Conservation (phyloP, 306 rosid species). For the Prunus fruticosa region DNA sequence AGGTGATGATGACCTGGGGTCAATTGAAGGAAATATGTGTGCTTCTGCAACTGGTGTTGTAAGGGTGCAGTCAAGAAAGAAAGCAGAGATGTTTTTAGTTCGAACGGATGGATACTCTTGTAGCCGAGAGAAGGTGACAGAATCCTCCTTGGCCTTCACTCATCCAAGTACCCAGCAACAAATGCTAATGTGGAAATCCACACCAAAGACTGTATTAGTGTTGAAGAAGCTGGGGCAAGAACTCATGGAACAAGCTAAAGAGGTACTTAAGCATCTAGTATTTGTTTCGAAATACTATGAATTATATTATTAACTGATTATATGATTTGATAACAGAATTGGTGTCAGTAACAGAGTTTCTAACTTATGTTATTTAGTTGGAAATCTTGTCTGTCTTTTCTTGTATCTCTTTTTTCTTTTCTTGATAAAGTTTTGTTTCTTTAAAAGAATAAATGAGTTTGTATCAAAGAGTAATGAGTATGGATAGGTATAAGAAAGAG, state of each 20-base stretch:
- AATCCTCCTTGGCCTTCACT: slow-evolving; percentile 93
- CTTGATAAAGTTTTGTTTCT: neutral
- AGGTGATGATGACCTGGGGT: slow-evolving; percentile 41
- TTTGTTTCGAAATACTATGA: neutral
- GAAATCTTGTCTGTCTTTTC: neutral
- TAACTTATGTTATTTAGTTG: neutral
- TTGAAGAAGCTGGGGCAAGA: slow-evolving; percentile 86
- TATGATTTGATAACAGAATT: neutral
- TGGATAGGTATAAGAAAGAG: neutral
- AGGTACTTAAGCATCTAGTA: slow-evolving; percentile 44
- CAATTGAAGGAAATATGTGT: slow-evolving; percentile 81
- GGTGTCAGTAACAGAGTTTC: neutral
- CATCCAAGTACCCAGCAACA: slow-evolving; percentile 99
- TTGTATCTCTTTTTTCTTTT: neutral
- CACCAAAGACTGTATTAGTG: slow-evolving; percentile 85
- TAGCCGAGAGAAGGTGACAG: slow-evolving; percentile 88
- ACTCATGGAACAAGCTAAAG: slow-evolving; percentile 97
- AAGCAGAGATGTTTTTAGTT: slow-evolving; percentile 96
- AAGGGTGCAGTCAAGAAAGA: slow-evolving; percentile 94
- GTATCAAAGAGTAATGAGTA: neutral
- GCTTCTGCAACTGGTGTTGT: slow-evolving; percentile 97
- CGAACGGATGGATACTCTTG: slow-evolving; percentile 95
- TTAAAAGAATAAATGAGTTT: neutral
- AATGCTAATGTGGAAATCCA: slow-evolving; percentile 99
- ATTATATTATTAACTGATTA: neutral